Percentiles rank a stretch among this genome's conserved stretches.
These are phyloP conservation scores for Hypoxylon sp. DNA, from an alignment of 2,329 filamentous ascomycete species.

Conservation along the genomic window DNA sequence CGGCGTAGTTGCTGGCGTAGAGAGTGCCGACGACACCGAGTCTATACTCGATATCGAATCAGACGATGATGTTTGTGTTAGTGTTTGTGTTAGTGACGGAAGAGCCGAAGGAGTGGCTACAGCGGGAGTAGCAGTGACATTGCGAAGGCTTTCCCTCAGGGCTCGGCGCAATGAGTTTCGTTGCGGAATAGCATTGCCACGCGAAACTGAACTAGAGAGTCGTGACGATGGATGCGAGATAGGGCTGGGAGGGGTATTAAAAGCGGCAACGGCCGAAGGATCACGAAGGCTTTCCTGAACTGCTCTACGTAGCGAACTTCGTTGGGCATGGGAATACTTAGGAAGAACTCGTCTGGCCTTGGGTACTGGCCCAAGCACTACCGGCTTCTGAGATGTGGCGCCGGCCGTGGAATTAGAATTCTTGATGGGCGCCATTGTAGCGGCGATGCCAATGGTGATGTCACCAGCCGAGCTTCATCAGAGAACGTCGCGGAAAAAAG, in stretches of 20 bases:
- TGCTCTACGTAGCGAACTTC: conserved; percentile 42
- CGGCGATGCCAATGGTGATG: conserved; percentile 10
- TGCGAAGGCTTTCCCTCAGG: conserved; percentile 2
- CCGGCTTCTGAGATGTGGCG: conserved; percentile 8
- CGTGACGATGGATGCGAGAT: too few species aligned
- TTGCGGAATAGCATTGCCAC: too few species aligned
- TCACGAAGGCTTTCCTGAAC: conserved; percentile 31
- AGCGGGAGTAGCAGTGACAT: conserved; percentile 1
- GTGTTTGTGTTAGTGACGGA: not conserved
- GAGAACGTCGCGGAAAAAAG: not conserved
- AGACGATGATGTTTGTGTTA: not conserved
- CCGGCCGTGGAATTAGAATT: not conserved
- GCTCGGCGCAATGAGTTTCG: conserved; percentile 22
- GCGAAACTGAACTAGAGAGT: conserved; percentile 9
- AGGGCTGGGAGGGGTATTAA: not conserved
- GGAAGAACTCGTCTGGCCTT: conserved; percentile 4
- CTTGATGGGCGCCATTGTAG: conserved; percentile 24
- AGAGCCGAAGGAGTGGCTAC: too few species aligned
- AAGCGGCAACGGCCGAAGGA: not conserved
- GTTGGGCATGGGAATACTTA: conserved; percentile 25
- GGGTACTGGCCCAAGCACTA: not conserved
- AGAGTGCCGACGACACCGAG: not conserved
- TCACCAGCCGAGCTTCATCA: conserved; percentile 11
- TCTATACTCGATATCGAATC: not conserved
- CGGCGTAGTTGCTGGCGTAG: not conserved